Evolutionary conservation across 768 basidiomycete genomes (phyloP), one percentile per base, ranked within the genome.

Genomic region (Trametes maxima): DNA sequence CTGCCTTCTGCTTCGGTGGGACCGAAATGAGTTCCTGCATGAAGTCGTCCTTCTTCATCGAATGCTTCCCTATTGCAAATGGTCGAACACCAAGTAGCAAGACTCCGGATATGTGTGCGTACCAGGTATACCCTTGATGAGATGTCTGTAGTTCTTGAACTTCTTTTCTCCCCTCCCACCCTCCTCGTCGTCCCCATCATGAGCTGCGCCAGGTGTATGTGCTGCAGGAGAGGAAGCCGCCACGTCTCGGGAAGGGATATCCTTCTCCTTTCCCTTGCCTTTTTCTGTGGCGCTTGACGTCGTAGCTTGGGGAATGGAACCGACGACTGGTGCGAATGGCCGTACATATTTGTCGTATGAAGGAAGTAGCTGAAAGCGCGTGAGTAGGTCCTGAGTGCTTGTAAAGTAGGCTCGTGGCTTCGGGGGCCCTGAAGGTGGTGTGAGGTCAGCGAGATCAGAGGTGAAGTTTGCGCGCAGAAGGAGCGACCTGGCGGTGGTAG

Each of bases 311-410:
- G 62, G 48, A 21, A 70, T 70, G 45, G 68, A 70, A 60, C 74
- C 74, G 33, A 74, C 65, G 19, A 79, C 75, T 37, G 72, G 59
- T 42, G 75, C 70, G 68, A 77, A 75, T 12, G 85, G 81, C n/a
- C 86, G 81, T 52, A 92, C 91, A 68, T 92, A 88, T 69, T 86
- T 89, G 76, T 92, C 87, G 71, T 93, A 93, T n/a, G 89, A 85
- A 11, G 85, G 67, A 51, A 86, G 80, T 28, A 93, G 83, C 51
- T 82, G 78, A 68, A 93, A 90, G 62, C 87, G 86, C 46, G 82
- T 78, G 57, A 93, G 79, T 53, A 93, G 85, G 75, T 93, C 91
- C 69, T 93, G 85, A 1, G 92, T 92, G 75, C 90, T 90, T 42
- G 80, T 73, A 52, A 93, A 81, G 72, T 82, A 78, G 25, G 79